A percentile compares a stretch with the other conserved stretches of the same genome.
Conservation (phyloP, 2,329 filamentous ascomycete species). For the Delphinella strobiligena region DNA sequence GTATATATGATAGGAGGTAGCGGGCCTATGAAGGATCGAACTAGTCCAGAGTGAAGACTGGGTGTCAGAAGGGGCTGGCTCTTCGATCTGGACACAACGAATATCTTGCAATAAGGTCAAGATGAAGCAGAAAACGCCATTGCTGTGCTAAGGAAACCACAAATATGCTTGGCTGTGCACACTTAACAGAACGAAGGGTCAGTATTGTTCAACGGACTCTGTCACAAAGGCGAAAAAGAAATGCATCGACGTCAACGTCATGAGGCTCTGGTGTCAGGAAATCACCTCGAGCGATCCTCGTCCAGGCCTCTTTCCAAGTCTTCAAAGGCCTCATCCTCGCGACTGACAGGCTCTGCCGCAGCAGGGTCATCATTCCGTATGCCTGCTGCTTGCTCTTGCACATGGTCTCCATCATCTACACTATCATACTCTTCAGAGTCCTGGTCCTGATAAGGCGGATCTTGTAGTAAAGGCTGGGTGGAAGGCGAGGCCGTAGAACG, state of each 20-base stretch:
- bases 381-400: slow-evolving; percentile 21
- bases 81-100: too few relatives aligned
- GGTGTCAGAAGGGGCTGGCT: too few relatives aligned
- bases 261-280: background rate
- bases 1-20: too few relatives aligned
- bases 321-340: slow-evolving; percentile 22
- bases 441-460: slow-evolving; percentile 6
- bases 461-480: slow-evolving; percentile 6
- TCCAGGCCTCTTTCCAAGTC: slow-evolving; percentile 21
- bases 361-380: slow-evolving; percentile 21
- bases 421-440: slow-evolving; percentile 16
- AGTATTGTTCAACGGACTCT: background rate
- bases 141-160: background rate
- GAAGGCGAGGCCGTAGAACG: slow-evolving; percentile 10
- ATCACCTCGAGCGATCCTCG: slow-evolving; percentile 9
- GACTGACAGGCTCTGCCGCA: slow-evolving; percentile 17
- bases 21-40: too few relatives aligned
- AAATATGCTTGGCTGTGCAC: background rate
- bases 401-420: slow-evolving; percentile 15
- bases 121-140: background rate
- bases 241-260: background rate
- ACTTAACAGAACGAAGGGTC: too few relatives aligned
- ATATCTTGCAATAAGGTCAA: too few relatives aligned
- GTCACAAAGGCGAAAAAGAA: background rate
- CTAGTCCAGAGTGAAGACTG: too few relatives aligned